Evolutionary conservation across 805 yeast species (phyloP), one percentile per base, ranked within the genome.

Genomic region (Candida methanosorbosa): DNA sequence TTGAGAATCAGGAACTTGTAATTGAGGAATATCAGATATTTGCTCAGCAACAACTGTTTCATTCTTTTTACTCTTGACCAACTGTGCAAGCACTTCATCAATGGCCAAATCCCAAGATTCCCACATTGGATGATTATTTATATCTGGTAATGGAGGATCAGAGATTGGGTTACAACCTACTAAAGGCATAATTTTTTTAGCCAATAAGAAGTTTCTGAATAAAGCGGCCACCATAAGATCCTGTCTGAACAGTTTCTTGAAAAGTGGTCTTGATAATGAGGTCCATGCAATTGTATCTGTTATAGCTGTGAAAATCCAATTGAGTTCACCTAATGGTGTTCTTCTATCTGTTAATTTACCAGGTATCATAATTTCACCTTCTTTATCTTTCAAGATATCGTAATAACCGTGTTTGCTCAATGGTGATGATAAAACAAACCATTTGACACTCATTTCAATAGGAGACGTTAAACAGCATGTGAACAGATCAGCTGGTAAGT

Each of bases 231-330:
- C 95, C 79, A 92, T 88, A 46, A 90, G 64, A 55, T 92, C 98
- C 56, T 90, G 98, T 53, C 98, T 73, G 50, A 92, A 92, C 8
- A 92, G 64, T 39, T 88, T 72, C 50, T 88, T 90, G 65, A 92
- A 92, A 21, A 92, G 61, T 0, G 94, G 86, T 40, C 95, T 68
- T 3, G 94, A 86, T 25, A 92, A 60, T 3, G 88, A 75, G 0
- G 95, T 85, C 97, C 97, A 92, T 2, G 98, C 98, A 34, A 92
- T 90, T 0, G 97, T 90, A 56, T 92, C 98, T 3, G 97, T 90
- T 27, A 92, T 86, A 2, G 98, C 97, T 1, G 97, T 92, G 59
- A 90, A 92, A 23, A 92, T 90, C 97, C 97, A 92, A 55, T 86
- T 87, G 36, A 92, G 68, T 54, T 92, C 98, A 24, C 98, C 98